Conservation (phyloP, 2,329 filamentous ascomycete genomes). For the Fusarium sublunatum region DNA sequence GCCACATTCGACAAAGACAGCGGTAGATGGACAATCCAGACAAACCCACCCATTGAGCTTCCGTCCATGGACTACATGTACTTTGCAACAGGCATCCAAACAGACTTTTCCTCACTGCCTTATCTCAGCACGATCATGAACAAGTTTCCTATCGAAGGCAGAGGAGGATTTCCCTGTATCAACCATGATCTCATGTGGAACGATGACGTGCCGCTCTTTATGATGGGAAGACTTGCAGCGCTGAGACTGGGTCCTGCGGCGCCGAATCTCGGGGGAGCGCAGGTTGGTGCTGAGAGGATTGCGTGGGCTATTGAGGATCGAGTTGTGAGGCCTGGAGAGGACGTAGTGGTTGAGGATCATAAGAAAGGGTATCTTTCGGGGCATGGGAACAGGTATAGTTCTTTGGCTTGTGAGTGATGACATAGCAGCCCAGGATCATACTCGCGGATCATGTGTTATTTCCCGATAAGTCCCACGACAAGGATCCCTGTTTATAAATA, state of each 20-base stretch:
- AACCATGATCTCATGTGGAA: constrained; percentile 83
- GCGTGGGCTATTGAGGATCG: constrained; percentile 76
- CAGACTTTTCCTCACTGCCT: constrained; percentile 69
- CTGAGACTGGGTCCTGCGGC: constrained; percentile 78
- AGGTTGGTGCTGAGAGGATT: constrained; percentile 78
- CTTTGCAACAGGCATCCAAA: constrained; percentile 78
- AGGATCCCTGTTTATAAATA: neutral
- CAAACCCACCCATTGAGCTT: constrained; percentile 64
- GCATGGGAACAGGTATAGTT: constrained; percentile 52
- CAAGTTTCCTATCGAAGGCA: constrained; percentile 69
- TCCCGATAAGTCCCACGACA: no score
- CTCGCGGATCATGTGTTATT: neutral
- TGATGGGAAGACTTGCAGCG: constrained; percentile 74
- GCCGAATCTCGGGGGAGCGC: constrained; percentile 78
- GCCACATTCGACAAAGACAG: constrained; percentile 60
- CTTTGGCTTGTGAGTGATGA: constrained; percentile 41
- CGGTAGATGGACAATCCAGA: constrained; percentile 57
- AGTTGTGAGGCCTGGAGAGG: constrained; percentile 29
- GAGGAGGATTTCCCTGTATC: constrained; percentile 76
- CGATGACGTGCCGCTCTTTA: constrained; percentile 76
- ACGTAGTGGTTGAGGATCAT: constrained; percentile 9
- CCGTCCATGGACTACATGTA: constrained; percentile 76
- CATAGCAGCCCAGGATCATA: no score
- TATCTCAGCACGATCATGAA: constrained; percentile 69
- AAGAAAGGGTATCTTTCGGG: constrained; percentile 50